phyloP scores from a whole-genome alignment of 495 filamentous ascomycete species.

The Lophiostoma macrostomum region DNA sequence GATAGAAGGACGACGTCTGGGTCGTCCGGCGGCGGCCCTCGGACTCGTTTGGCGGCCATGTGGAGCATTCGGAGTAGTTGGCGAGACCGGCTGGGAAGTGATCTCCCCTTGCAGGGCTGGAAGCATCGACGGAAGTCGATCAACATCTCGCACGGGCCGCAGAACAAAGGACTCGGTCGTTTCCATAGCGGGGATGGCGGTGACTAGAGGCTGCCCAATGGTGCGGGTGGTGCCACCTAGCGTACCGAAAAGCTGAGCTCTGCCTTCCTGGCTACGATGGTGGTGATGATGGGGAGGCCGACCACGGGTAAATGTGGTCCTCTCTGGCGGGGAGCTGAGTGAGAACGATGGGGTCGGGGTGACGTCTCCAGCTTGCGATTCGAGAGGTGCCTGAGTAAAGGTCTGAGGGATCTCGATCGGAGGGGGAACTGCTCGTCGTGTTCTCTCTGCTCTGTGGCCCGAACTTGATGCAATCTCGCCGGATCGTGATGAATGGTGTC shows the following conservation, averaged over 20 bases:
- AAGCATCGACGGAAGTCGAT: conserved; percentile 82
- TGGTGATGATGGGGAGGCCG: conserved; percentile 59
- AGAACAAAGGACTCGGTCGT: conserved; percentile 66
- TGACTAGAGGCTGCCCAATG: conserved; percentile 45
- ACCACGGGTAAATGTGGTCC: conserved; percentile 61
- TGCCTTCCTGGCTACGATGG: conserved; percentile 58
- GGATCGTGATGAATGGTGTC: conserved; percentile 35
- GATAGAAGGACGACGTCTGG: conserved; percentile 70
- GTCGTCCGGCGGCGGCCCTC: conserved; percentile 31
- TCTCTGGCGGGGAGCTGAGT: conserved; percentile 71
- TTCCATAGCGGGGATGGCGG: conserved; percentile 54
- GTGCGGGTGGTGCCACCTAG: conserved; percentile 18
- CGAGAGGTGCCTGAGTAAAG: conserved; percentile 48
- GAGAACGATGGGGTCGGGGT: conserved; percentile 62
- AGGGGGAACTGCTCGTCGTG: conserved; percentile 65
- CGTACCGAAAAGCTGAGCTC: conserved; percentile 45
- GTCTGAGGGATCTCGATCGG: conserved; percentile 71
- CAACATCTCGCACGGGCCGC: conserved; percentile 78
- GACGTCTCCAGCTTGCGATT: conserved; percentile 55
- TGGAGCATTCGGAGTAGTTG: conserved; percentile 81
- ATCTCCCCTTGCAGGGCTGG: conserved; percentile 67
- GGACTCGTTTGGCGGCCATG: conserved; percentile 31
- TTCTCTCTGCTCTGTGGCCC: conserved; percentile 33
- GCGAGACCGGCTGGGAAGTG: conserved; percentile 86
- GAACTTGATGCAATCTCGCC: conserved; percentile 36